Evolutionary conservation across 768 basidiomycete genomes (phyloP).

Genomic region (Russula brevipes): DNA sequence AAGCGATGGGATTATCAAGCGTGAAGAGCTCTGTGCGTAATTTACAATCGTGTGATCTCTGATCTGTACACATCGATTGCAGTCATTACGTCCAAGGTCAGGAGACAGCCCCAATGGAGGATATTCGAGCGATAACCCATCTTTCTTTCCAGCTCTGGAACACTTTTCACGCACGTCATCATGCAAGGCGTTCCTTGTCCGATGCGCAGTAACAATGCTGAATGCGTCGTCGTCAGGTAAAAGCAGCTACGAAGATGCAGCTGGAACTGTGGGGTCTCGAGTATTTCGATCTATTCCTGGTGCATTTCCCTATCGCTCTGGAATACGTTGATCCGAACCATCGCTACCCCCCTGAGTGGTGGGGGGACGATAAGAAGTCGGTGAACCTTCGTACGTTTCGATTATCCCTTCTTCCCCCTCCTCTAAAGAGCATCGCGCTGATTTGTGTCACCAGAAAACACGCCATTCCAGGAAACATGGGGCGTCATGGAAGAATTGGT

Average conservation of each 20-base stretch:
- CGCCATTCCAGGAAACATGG: slow-evolving; percentile 81
- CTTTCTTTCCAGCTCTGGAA: slow-evolving; percentile 64
- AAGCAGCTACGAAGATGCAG: slow-evolving; percentile 52
- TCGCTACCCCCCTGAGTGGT: slow-evolving; percentile 83
- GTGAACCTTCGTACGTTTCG: slow-evolving; percentile 52
- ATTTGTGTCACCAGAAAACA: slow-evolving; percentile 42
- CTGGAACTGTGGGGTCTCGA: slow-evolving; percentile 79
- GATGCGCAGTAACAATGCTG: background rate
- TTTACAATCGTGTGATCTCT: background rate
- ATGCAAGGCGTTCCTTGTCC: slow-evolving; percentile 40
- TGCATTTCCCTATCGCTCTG: slow-evolving; percentile 85
- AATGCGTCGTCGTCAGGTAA: slow-evolving; percentile 39
- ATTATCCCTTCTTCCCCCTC: background rate
- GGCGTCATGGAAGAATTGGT: slow-evolving; percentile 73
- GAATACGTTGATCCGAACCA: slow-evolving; percentile 71
- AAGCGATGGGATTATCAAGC: slow-evolving; percentile 73
- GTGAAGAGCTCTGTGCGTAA: slow-evolving; percentile 77
- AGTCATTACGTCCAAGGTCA: slow-evolving; percentile 83
- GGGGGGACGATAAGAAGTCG: slow-evolving; percentile 56
- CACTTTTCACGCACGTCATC: slow-evolving; percentile 77
- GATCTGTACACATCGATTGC: slow-evolving; percentile 1
- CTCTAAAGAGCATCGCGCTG: background rate
- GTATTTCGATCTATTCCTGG: slow-evolving; percentile 74
- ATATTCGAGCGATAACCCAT: background rate
- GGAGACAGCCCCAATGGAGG: slow-evolving; percentile 5